A percentile compares a stretch with the other conserved stretches of the same genome.
Conservation (phyloP, 2,329 filamentous ascomycete genomes). For the Penicillium glabrum region DNA sequence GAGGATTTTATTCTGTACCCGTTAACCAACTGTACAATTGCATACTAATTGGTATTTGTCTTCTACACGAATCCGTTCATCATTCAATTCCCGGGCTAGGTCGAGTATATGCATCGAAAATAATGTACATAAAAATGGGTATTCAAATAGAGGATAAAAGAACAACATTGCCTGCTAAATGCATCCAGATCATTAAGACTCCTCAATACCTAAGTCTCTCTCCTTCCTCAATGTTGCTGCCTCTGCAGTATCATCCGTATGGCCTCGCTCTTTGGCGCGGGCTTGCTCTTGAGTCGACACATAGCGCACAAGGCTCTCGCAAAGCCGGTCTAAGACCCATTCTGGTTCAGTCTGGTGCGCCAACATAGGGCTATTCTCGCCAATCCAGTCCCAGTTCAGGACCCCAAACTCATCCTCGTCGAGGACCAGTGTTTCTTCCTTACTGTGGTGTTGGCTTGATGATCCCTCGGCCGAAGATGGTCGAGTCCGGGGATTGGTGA, state of each 20-base stretch:
- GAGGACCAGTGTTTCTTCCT: conserved; percentile 29
- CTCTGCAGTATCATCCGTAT: conserved; percentile 8
- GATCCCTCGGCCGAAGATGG: not conserved
- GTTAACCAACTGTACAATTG: too few species aligned
- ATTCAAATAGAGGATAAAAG: not conserved
- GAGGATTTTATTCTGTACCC: too few species aligned
- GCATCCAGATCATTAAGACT: conserved; percentile 3
- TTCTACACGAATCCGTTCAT: too few species aligned
- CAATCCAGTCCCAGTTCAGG: conserved; percentile 72
- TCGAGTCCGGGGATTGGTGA: conserved; percentile 42
- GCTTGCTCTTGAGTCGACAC: conserved; percentile 24
- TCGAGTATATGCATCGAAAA: not conserved
- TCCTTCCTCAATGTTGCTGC: conserved; percentile 25
- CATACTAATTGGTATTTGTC: too few species aligned
- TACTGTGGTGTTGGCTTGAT: not conserved
- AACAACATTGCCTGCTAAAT: not conserved
- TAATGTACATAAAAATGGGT: not conserved
- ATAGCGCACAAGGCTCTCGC: conserved; percentile 60
- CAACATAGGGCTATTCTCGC: conserved; percentile 66
- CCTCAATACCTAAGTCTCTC: conserved; percentile 24
- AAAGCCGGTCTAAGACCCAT: conserved; percentile 66
- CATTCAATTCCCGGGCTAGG: too few species aligned
- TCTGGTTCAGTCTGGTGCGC: conserved; percentile 63
- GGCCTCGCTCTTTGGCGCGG: not conserved
- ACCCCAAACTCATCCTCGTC: conserved; percentile 59